A percentile compares a stretch with the other conserved stretches of the same genome.
phyloP scores from a whole-genome alignment of 352 stramenopile genomes.

The Globisporangium parvum region DNA sequence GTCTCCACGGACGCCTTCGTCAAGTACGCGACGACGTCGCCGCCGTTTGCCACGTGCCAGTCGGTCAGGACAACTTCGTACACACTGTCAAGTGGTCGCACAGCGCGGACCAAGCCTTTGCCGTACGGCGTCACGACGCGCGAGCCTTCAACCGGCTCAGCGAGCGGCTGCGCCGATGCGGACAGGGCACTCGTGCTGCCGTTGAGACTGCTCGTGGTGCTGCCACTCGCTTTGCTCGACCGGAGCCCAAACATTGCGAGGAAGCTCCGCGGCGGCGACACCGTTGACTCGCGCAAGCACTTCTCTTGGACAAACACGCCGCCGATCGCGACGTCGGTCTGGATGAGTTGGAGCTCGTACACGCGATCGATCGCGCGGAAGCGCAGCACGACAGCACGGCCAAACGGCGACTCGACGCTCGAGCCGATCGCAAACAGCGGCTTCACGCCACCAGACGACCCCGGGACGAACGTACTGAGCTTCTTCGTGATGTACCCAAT shows the following conservation, averaged over 20 bases:
- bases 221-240: conserved; percentile 10
- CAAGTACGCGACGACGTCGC: conserved; percentile 49
- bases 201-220: conserved; percentile 1
- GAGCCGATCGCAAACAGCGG: conserved; percentile 46
- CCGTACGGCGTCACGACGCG: conserved; percentile 53
- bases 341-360: conserved; percentile 65
- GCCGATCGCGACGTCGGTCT: conserved; percentile 25
- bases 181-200: background rate
- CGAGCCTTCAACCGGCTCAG: conserved; percentile 23
- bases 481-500: conserved; percentile 80
- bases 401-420: conserved; percentile 73
- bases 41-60: conserved; percentile 30
- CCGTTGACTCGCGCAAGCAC: conserved; percentile 32
- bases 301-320: conserved; percentile 56
- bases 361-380: conserved; percentile 59
- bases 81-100: conserved; percentile 33
- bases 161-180: conserved; percentile 1
- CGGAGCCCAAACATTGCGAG: conserved; percentile 53
- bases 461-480: conserved; percentile 65
- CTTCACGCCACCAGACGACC: conserved; percentile 23
- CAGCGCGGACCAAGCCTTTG: conserved; percentile 45
- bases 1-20: conserved; percentile 34
- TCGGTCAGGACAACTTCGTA: conserved; percentile 49
- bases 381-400: conserved; percentile 52
- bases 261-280: conserved; percentile 61